Evolutionary conservation across 768 basidiomycete genomes (phyloP).

Genomic region (Auricularia auricula-judae): DNA sequence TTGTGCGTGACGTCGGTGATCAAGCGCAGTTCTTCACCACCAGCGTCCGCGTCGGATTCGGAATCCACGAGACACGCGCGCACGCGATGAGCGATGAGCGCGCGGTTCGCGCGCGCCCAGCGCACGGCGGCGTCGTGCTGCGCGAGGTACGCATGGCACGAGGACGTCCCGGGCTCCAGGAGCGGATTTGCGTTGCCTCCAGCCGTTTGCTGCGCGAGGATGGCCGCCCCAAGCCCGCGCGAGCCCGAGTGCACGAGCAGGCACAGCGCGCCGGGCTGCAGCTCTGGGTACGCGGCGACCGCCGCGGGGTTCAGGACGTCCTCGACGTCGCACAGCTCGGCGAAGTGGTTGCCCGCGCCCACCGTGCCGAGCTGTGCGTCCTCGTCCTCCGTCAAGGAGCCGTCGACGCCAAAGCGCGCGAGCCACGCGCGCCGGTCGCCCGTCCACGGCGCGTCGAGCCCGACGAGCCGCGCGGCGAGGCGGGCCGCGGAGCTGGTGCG

Average conservation of each 20-base stretch:
- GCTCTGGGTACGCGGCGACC: slow-evolving; percentile 12
- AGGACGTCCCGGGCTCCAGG: slow-evolving; percentile 19
- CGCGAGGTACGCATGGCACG: slow-evolving; percentile 20
- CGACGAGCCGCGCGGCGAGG: slow-evolving; percentile 20
- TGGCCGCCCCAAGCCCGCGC: slow-evolving; percentile 24
- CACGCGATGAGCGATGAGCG: slow-evolving; percentile 28
- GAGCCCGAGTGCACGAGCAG: slow-evolving; percentile 29
- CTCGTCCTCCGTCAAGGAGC: slow-evolving; percentile 15
- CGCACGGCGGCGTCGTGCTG: slow-evolving; percentile 27
- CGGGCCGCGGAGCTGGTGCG: slow-evolving; percentile 18
- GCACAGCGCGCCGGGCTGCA: slow-evolving; percentile 20
- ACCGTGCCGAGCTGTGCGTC: slow-evolving; percentile 22
- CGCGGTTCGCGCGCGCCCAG: slow-evolving; percentile 30
- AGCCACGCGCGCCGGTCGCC: slow-evolving; percentile 26
- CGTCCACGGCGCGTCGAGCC: slow-evolving; percentile 28
- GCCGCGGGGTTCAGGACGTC: slow-evolving; percentile 17
- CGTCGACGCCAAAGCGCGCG: slow-evolving; percentile 20
- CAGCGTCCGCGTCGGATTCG: not conserved
- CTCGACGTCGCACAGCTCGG: slow-evolving; percentile 25
- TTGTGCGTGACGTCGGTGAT: slow-evolving; percentile 29
- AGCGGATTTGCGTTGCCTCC: slow-evolving; percentile 24
- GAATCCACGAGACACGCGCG: slow-evolving; percentile 18
- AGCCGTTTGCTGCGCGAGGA: slow-evolving; percentile 20
- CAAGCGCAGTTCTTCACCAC: slow-evolving; percentile 13
- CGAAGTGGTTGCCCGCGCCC: slow-evolving; percentile 29